A percentile compares a stretch with the other conserved stretches of the same genome.
phyloP scores from a whole-genome alignment of 108 stramenopile genomes.

The Skeletonema marinoi region DNA sequence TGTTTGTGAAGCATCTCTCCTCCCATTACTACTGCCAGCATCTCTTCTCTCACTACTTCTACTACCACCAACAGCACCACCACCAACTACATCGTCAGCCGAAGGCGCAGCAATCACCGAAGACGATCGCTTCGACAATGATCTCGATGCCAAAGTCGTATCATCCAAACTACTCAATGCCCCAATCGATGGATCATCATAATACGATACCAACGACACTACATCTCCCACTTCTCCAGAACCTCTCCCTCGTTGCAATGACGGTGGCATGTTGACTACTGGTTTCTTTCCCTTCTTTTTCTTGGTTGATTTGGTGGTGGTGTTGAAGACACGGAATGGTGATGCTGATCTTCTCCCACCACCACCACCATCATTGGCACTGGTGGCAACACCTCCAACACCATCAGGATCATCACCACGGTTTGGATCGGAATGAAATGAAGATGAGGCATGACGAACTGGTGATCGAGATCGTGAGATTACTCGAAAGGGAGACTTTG shows the following conservation, averaged over 20 bases:
- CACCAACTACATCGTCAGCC: not conserved
- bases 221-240: not conserved
- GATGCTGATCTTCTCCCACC: not conserved
- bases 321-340: not conserved
- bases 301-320: not conserved
- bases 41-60: too few species aligned
- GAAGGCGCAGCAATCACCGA: not conserved
- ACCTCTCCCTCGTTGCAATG: not conserved
- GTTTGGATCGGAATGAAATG: not conserved
- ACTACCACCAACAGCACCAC: not conserved
- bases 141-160: not conserved
- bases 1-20: not conserved
- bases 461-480: not conserved
- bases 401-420: not conserved
- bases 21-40: too few species aligned
- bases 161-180: not conserved
- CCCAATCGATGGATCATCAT: not conserved
- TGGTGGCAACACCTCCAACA: not conserved
- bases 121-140: not conserved
- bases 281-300: not conserved
- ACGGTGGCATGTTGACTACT: not conserved
- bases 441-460: not conserved
- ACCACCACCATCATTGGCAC: not conserved
- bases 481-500: not conserved
- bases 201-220: not conserved